phyloP scores from a whole-genome alignment of 129 eudicot genomes.

The Flaveria trinervia region DNA sequence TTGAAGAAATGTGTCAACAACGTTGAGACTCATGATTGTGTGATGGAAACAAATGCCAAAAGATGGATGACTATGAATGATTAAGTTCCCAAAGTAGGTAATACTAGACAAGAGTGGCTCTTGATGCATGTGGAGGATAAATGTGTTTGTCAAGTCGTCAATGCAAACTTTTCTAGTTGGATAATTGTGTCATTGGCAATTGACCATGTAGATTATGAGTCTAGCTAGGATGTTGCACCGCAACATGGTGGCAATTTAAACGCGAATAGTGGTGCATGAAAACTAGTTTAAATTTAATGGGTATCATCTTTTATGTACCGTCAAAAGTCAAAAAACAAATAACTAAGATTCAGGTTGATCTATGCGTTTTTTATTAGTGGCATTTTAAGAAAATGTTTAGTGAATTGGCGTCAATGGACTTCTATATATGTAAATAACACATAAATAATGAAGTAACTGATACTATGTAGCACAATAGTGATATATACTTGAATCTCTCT shows the following conservation, averaged over 20 bases:
- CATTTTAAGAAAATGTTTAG: too few species aligned
- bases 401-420: too few species aligned
- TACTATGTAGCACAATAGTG: too few species aligned
- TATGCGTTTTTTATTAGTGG: neutral
- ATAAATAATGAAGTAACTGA: too few species aligned
- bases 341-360: neutral
- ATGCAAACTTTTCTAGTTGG: conserved; percentile 3
- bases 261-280: neutral
- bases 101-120: conserved; percentile 11
- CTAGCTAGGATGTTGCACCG: too few species aligned
- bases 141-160: conserved; percentile 15
- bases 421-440: too few species aligned
- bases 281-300: neutral
- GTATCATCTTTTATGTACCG: too few species aligned
- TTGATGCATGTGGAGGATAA: conserved; percentile 14
- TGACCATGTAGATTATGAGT: conserved; percentile 3
- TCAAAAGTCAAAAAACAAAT: neutral
- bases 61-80: conserved; percentile 2
- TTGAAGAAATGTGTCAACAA: conserved; percentile 2
- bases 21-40: neutral
- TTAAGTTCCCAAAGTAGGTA: conserved; percentile 20
- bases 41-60: conserved; percentile 13
- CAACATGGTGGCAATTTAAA: neutral
- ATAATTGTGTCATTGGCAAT: conserved; percentile 1
- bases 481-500: too few species aligned